phyloP scores from a whole-genome alignment of 1,139 yeast species.

The Blastobotrys apis region DNA sequence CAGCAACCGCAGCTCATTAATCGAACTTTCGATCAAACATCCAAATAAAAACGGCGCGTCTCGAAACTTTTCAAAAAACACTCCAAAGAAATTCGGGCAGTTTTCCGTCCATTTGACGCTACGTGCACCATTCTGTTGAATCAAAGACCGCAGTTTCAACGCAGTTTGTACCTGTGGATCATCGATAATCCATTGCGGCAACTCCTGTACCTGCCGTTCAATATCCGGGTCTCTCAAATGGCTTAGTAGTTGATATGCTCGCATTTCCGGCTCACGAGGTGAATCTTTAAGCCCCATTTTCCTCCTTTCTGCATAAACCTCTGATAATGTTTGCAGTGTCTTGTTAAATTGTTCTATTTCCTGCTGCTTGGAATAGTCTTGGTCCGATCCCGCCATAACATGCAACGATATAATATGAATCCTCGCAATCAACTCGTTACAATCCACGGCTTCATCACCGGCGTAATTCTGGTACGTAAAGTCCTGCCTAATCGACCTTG shows the following conservation, averaged over 20 bases:
- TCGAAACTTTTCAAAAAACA: constrained; percentile 57
- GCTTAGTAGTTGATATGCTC: constrained; percentile 80
- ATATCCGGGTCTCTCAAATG: constrained; percentile 82
- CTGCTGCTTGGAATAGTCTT: constrained; percentile 88
- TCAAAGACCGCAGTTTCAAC: constrained; percentile 57
- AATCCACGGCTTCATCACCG: constrained; percentile 91
- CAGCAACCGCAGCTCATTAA: constrained; percentile 72
- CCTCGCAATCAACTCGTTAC: constrained; percentile 88
- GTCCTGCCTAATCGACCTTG: constrained; percentile 96
- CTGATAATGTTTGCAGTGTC: constrained; percentile 82
- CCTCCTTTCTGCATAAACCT: constrained; percentile 79
- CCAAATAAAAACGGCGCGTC: constrained; percentile 66
- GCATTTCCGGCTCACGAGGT: constrained; percentile 88
- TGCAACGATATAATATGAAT: constrained; percentile 81
- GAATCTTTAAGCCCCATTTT: constrained; percentile 57
- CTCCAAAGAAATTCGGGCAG: constrained; percentile 55
- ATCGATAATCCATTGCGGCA: constrained; percentile 56
- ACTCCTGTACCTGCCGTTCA: constrained; percentile 66
- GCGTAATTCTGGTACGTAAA: constrained; percentile 92
- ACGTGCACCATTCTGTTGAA: constrained; percentile 57
- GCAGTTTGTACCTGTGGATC: constrained; percentile 67
- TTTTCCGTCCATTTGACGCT: constrained; percentile 52
- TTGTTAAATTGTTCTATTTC: constrained; percentile 93
- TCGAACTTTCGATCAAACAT: constrained; percentile 74
- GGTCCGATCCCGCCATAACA: constrained; percentile 70